Conservation (phyloP, 495 filamentous ascomycete genomes). For the Lasiosphaeria miniovina region DNA sequence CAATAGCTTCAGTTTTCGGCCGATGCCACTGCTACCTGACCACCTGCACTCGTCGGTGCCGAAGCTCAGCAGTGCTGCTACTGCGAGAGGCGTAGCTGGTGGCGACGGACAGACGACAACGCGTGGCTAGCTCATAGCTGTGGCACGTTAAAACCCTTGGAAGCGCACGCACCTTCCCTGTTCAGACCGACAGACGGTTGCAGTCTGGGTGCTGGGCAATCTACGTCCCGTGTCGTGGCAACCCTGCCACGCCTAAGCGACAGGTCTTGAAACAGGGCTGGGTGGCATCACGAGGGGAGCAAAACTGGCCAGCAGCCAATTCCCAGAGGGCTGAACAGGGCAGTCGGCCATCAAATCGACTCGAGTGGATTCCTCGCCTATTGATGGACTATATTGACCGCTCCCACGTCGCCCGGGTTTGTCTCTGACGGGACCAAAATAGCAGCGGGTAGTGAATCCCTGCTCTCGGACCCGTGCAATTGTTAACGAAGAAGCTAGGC, state of each 20-base stretch:
- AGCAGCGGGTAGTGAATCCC: slow-evolving; percentile 11
- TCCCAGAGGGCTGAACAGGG: slow-evolving; percentile 3
- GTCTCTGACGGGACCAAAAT: slow-evolving; percentile 8
- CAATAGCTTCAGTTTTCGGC: not conserved
- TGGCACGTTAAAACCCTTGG: not conserved
- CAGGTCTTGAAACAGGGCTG: slow-evolving; percentile 5
- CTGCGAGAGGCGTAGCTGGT: not conserved
- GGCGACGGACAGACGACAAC: not conserved
- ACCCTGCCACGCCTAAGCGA: not conserved
- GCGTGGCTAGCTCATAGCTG: not conserved
- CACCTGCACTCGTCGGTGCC: not conserved
- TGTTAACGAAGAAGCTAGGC: too few species aligned
- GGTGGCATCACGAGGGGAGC: not conserved
- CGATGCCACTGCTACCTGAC: not conserved
- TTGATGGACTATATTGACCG: not conserved
- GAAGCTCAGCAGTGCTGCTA: not conserved
- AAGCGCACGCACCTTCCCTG: slow-evolving; percentile 1
- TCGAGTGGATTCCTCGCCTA: not conserved
- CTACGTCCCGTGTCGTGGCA: slow-evolving; percentile 8
- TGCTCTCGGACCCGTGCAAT: slow-evolving; percentile 3
- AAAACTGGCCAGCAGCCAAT: slow-evolving; percentile 1
- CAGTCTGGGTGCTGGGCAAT: slow-evolving; percentile 7
- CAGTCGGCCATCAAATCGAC: not conserved
- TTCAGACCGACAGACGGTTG: slow-evolving; percentile 9
- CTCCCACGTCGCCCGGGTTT: slow-evolving; percentile 5